These are phyloP conservation scores for Priceomyces medius DNA, from an alignment of 805 yeast genomes.

Conservation along the genomic window DNA sequence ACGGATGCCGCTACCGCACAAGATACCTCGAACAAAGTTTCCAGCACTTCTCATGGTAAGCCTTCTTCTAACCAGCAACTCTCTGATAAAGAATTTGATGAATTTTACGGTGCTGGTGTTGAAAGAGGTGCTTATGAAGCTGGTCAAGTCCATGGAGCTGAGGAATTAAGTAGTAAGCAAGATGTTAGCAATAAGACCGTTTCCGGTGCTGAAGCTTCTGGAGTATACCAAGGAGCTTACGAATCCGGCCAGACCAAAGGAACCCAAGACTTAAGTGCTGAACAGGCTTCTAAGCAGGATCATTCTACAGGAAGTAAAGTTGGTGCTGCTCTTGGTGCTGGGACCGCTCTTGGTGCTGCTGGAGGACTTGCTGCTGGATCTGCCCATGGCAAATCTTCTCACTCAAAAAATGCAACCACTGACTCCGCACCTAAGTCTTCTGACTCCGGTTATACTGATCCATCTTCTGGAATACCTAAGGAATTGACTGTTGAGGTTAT, in stretches of 20 bases:
- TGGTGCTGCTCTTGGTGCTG: constrained; percentile 10
- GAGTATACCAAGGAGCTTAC: constrained; percentile 14
- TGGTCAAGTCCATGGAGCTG: constrained; percentile 12
- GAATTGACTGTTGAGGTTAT: constrained; percentile 29
- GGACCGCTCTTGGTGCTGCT: constrained; percentile 10
- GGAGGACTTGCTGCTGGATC: constrained; percentile 2
- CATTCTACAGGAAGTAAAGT: not conserved
- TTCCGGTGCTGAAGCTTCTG: not conserved
- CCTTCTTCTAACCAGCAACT: not conserved
- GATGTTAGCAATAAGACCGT: not conserved
- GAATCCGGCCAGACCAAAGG: constrained; percentile 15
- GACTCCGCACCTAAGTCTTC: constrained; percentile 6
- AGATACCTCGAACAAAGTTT: not conserved
- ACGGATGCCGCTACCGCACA: not conserved
- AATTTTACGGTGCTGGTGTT: constrained; percentile 16
- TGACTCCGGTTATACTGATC: constrained; percentile 1
- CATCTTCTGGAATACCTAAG: not conserved
- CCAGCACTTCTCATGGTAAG: not conserved
- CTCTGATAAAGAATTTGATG: constrained; percentile 4
- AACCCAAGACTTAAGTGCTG: constrained; percentile 5
- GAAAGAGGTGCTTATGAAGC: constrained; percentile 16
- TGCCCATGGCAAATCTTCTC: not conserved
- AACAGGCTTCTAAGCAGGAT: not conserved
- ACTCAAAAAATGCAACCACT: constrained; percentile 10
- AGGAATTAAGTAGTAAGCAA: constrained; percentile 6